Conservation (phyloP, 768 basidiomycete genomes). For the Lentinula boryana region DNA sequence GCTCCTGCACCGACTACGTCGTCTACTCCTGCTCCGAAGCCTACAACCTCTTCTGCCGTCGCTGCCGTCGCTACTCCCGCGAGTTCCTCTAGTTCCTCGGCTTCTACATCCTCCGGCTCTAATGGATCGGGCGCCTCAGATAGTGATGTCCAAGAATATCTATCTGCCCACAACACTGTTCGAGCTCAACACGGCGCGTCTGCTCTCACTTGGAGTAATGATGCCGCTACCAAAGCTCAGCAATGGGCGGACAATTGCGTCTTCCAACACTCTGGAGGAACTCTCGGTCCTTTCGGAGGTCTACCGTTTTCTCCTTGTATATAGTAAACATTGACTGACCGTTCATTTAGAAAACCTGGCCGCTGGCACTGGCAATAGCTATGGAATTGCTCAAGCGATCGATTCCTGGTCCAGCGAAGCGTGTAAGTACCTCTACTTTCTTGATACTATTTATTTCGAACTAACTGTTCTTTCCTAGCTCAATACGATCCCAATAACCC, state of each 20-base stretch:
- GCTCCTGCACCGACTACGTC: slow-evolving; percentile 10
- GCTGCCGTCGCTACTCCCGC: slow-evolving; percentile 10
- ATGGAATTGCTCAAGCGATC: slow-evolving; percentile 43
- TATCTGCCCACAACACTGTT: slow-evolving; percentile 56
- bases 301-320: not conserved
- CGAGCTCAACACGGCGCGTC: slow-evolving; percentile 61
- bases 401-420: slow-evolving; percentile 64
- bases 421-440: slow-evolving; percentile 32
- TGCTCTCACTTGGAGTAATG: slow-evolving; percentile 57
- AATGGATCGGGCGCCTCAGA: slow-evolving; percentile 20
- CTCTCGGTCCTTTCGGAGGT: slow-evolving; percentile 62
- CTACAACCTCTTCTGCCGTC: slow-evolving; percentile 13
- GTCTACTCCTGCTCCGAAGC: slow-evolving; percentile 10
- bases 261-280: slow-evolving; percentile 65
- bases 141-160: slow-evolving; percentile 46
- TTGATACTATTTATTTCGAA: not conserved
- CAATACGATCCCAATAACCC: slow-evolving; percentile 55
- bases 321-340: not conserved
- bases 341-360: slow-evolving; percentile 60
- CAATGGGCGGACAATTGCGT: slow-evolving; percentile 63
- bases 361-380: slow-evolving; percentile 56
- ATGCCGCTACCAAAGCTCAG: slow-evolving; percentile 57
- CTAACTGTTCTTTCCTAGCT: slow-evolving; percentile 26
- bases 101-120: slow-evolving; percentile 7
- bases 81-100: slow-evolving; percentile 9